phyloP scores from a whole-genome alignment of 2,329 filamentous ascomycete species.

The Ophiognomonia clavigignenti-juglandacearum region DNA sequence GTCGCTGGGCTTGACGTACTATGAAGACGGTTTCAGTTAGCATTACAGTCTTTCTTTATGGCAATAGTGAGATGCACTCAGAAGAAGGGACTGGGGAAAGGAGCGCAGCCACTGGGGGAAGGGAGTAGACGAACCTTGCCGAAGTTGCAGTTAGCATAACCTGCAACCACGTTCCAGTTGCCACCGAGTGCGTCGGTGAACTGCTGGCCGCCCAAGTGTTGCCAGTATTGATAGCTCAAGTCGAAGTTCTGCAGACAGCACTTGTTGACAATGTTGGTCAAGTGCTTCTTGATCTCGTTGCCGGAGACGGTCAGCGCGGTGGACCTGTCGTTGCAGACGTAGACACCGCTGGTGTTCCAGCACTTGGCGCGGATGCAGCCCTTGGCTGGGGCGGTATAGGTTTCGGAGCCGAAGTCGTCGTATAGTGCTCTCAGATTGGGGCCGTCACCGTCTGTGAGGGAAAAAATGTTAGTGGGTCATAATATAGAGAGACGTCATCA shows the following conservation, averaged over 20 bases:
- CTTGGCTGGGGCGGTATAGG: background rate
- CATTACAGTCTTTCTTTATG: too few species aligned
- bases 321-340: constrained; percentile 1
- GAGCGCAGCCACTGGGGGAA: background rate
- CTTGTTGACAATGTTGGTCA: background rate
- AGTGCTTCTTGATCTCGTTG: background rate
- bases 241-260: background rate
- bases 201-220: background rate
- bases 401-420: background rate
- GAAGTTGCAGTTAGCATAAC: background rate
- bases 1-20: background rate
- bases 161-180: background rate
- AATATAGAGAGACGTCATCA: too few species aligned
- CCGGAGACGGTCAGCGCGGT: background rate
- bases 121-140: background rate
- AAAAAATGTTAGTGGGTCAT: background rate
- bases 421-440: background rate
- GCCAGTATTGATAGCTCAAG: background rate
- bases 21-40: too few species aligned
- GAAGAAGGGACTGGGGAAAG: background rate
- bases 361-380: constrained; percentile 1
- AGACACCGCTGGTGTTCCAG: constrained; percentile 1
- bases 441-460: background rate
- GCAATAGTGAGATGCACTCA: background rate
- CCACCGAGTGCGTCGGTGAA: constrained; percentile 1